Evolutionary conservation across 441 rosid species (phyloP).

Genomic region (Oxalis stricta): DNA sequence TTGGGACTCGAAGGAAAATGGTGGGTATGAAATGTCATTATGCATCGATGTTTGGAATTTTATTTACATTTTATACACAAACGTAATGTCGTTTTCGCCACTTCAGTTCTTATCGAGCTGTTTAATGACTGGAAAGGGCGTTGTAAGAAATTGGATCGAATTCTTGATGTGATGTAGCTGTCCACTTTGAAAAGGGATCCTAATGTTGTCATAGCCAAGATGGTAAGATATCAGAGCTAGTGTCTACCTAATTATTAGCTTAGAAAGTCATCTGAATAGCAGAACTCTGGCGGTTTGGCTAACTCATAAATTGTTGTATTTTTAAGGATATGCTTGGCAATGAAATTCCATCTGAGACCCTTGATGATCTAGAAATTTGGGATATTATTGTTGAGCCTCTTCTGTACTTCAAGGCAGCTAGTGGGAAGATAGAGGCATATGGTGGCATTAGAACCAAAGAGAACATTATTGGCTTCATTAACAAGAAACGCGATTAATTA

Average conservation of each 20-base stretch:
- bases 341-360: constrained; percentile 45
- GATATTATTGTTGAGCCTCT: no score
- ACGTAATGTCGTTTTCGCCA: constrained; percentile 2
- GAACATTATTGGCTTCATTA: constrained; percentile 63
- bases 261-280: no score
- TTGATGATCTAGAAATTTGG: constrained; percentile 73
- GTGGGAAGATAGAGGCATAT: constrained; percentile 44
- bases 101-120: constrained; percentile 78
- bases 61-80: no score
- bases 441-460: constrained; percentile 76
- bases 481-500: constrained; percentile 55
- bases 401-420: constrained; percentile 56
- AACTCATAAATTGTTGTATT: not conserved
- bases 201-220: constrained; percentile 56
- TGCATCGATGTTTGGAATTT: no score
- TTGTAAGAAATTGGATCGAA: constrained; percentile 80
- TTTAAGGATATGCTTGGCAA: constrained; percentile 82
- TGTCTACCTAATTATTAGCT: no score
- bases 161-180: constrained; percentile 88
- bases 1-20: constrained; percentile 74
- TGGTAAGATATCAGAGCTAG: no score
- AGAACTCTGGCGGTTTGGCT: no score
- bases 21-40: constrained; percentile 23
- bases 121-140: constrained; percentile 98
- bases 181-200: constrained; percentile 47